Base-by-base conservation (phyloP, 2,329 filamentous ascomycete genomes). In the Claviceps cyperi region DNA sequence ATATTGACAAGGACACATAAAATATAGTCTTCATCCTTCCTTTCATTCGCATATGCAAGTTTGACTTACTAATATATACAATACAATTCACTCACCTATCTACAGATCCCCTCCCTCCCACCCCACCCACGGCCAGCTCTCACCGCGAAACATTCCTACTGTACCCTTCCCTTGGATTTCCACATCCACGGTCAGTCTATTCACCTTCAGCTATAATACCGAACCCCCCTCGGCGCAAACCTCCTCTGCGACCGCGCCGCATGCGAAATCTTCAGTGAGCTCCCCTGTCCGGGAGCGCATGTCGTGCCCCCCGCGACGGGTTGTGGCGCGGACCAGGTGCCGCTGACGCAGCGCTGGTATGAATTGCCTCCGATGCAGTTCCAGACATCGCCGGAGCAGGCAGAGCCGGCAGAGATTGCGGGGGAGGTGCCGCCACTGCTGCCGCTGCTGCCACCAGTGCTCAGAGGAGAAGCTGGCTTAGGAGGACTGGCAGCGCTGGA, bases 301-400 rank as follows among this genome's bases (percentile, higher is more conserved):
- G 51, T 56, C 0, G 72, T 74, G 1, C 76, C 76, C 0, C 61
- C 57, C 0, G 76, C 69, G 13, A 79, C 56, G 0, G 54, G 41
- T 52, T 69, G 67, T 2, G 61, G 50, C 0, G 62, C 57, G 2
- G 74, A 74, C 76, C 76, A 80, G 0, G 55, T 38, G 8, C 76
- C 75, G 2, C 69, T 71, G 7, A 69, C 76, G 51, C 76, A 80
- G 46, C 74, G 74, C 61, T 79, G 75, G 69, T 70, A 80, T 0
- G 69, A 67, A 1, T 59, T 64, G 14, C 74, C 73, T 0, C 59
- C 64, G 6, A 78, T 63, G 54, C 76, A 80, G 66, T 77, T 77
- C 71, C 72, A 80, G 11, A 61, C 59, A 1, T 76, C 76, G 44
- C 77, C 74, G 1, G 67, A 56, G 61, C 76, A 79, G 0, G 70